A percentile compares a stretch with the other conserved stretches of the same genome.
Conservation (phyloP, 2,329 filamentous ascomycete species). For the Paraconiothyrium sp. region DNA sequence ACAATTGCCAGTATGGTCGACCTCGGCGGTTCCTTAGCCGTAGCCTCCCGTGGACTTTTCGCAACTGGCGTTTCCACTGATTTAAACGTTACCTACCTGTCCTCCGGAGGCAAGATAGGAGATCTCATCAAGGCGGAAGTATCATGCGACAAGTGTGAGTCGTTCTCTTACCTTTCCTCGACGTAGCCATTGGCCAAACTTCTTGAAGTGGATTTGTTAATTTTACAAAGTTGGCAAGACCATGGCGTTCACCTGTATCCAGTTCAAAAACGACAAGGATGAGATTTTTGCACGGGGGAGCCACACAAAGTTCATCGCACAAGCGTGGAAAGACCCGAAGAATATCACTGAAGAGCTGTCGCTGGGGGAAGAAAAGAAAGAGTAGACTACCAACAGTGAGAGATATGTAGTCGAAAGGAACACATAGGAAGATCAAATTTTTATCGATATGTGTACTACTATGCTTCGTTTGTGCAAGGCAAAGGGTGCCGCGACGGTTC, state of each 20-base stretch:
- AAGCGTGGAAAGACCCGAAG: slow-evolving; percentile 69
- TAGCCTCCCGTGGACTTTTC: slow-evolving; percentile 71
- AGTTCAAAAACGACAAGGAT: slow-evolving; percentile 67
- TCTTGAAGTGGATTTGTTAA: not conserved
- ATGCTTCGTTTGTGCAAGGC: not conserved
- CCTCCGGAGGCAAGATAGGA: slow-evolving; percentile 70
- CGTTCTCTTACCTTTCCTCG: not conserved
- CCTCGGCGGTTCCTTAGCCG: slow-evolving; percentile 71
- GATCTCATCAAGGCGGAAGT: slow-evolving; percentile 69
- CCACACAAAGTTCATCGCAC: slow-evolving; percentile 72
- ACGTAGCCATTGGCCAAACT: not conserved
- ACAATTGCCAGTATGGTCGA: slow-evolving; percentile 80
- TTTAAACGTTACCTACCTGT: slow-evolving; percentile 72
- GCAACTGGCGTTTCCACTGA: slow-evolving; percentile 74
- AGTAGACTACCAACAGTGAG: slow-evolving; percentile 8
- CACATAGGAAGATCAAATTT: too few species aligned
- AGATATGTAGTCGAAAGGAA: not conserved
- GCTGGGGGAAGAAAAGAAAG: slow-evolving; percentile 42
- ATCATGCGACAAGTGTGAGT: slow-evolving; percentile 70
- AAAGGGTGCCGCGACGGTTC: not conserved
- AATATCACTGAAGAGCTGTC: slow-evolving; percentile 69
- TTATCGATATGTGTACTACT: not conserved
- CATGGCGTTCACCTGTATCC: slow-evolving; percentile 70
- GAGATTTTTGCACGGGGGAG: slow-evolving; percentile 71
- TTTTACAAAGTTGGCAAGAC: slow-evolving; percentile 68